phyloP scores from a whole-genome alignment of 2,329 filamentous ascomycete genomes.

The Coniochaeta sp. region DNA sequence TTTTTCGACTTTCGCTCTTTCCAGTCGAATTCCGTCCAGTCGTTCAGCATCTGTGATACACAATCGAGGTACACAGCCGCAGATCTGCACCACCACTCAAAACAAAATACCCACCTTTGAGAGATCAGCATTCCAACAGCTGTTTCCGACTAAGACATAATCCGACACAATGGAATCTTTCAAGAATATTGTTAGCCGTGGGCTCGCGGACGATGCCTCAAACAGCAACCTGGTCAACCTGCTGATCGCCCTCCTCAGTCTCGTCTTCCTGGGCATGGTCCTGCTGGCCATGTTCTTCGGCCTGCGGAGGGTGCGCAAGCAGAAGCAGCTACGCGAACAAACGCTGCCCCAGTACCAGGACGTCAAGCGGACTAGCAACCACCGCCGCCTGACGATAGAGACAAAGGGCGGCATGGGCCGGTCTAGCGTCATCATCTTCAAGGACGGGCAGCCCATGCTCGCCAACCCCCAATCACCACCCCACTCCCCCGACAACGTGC shows the following conservation, averaged over 20 bases:
- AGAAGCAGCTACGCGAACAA: slow-evolving; percentile 37
- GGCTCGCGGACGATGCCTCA: slow-evolving; percentile 37
- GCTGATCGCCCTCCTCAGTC: slow-evolving; percentile 68
- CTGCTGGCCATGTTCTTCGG: slow-evolving; percentile 62
- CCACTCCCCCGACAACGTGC: slow-evolving; percentile 72
- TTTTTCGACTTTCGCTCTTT: background rate
- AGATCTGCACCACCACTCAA: background rate
- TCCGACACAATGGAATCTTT: slow-evolving; percentile 26
- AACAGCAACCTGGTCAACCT: slow-evolving; percentile 59
- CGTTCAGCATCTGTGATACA: slow-evolving; percentile 2
- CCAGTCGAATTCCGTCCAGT: background rate
- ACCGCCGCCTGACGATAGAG: slow-evolving; percentile 49
- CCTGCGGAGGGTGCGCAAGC: slow-evolving; percentile 56
- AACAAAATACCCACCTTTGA: background rate
- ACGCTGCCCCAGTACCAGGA: slow-evolving; percentile 54
- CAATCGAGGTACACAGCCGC: background rate
- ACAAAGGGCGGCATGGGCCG: slow-evolving; percentile 40
- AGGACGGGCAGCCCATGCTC: slow-evolving; percentile 69
- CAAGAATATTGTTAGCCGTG: slow-evolving; percentile 28
- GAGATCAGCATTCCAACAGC: slow-evolving; percentile 7
- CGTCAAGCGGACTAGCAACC: slow-evolving; percentile 42
- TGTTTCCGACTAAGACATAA: background rate
- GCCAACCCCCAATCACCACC: slow-evolving; percentile 69
- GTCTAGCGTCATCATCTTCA: slow-evolving; percentile 69
- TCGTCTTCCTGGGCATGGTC: slow-evolving; percentile 66